Base-by-base conservation (phyloP, 352 stramenopile genomes). In the Elongisporangium undulatum region DNA sequence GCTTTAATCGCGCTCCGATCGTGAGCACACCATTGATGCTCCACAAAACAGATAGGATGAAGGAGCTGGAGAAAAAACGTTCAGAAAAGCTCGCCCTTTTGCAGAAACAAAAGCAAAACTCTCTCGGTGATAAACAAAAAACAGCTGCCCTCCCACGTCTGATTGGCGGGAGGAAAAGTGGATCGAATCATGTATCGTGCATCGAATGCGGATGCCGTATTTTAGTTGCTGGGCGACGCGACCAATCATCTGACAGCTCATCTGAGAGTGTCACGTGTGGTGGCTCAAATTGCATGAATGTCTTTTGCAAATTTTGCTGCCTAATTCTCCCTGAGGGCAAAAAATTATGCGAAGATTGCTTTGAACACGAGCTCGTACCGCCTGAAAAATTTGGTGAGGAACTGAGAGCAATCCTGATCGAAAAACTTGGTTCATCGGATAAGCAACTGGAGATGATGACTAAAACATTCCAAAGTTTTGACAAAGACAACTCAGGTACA, bases 261-360 rank as follows among this genome's bases (percentile, higher is more conserved):
- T 51, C 23, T 3, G 56, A 39, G 41, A 68, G 60, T 21, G 62
- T 58, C 23, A 41, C 62, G 3, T 94, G 84, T 29, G 69, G 55
- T 9, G 85, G 78, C 4, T 81, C 73, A 7, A 86, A 74, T 12
- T 94, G 85, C 34, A 72, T 76, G 15, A 87, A 78, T 52, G 56
- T 76, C 1, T 75, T 95, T 49, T 95, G 85, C 55, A n/a, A 26
- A 38, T 15, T 20, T 0, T 95, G 83, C 55, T 88, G 80, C 24
- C 55, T 29, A 1, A 55, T 67, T 21, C 61, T 95, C 1, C 79
- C 79, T 7, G 38, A 39, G 1, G 72, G 61, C 41, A 83, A 72
- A 26, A 87, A 85, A 26, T 55, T 91, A 0, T 95, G 85, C 23
- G 83, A 93, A 63, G 71, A 86, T 21, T 95, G 85, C 53, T 95